A percentile compares a stretch with the other conserved stretches of the same genome.
Evolutionary conservation across 768 basidiomycete genomes (phyloP).

Genomic region (Hebeloma cylindrosporum): DNA sequence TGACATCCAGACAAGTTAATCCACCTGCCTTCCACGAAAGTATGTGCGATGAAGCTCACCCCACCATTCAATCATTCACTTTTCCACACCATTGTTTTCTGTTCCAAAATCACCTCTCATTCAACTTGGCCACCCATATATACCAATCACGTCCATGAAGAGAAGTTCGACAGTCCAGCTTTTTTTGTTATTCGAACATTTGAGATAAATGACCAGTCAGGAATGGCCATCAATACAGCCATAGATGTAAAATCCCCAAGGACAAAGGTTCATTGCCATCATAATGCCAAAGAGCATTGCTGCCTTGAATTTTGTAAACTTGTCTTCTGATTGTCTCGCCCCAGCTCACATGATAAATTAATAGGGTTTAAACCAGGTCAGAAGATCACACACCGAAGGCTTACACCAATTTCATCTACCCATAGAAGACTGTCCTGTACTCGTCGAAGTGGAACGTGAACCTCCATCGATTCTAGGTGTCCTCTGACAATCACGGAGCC

Average conservation of each 20-base stretch:
- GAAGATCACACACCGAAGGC: constrained; percentile 18
- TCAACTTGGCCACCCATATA: constrained; percentile 31
- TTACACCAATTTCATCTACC: constrained; percentile 31
- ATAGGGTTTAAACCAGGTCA: neutral
- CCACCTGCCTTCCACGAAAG: constrained; percentile 21
- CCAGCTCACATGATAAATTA: constrained; percentile 7
- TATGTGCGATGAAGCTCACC: constrained; percentile 17
- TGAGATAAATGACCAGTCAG: constrained; percentile 30
- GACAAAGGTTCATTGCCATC: constrained; percentile 36
- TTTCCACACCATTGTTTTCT: constrained; percentile 24
- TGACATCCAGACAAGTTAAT: neutral
- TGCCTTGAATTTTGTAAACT: constrained; percentile 30
- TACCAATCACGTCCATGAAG: constrained; percentile 20
- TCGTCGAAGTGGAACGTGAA: constrained; percentile 24
- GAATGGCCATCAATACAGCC: constrained; percentile 37
- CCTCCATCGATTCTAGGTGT: constrained; percentile 23
- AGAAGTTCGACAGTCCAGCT: constrained; percentile 21
- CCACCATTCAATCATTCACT: constrained; percentile 14
- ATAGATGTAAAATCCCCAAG: constrained; percentile 25
- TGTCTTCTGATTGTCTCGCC: constrained; percentile 8
- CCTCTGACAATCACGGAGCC: constrained; percentile 30
- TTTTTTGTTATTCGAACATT: constrained; percentile 28
- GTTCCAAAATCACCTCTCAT: constrained; percentile 28
- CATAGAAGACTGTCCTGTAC: constrained; percentile 26
- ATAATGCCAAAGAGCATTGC: constrained; percentile 35